Conservation (phyloP, 805 yeast genomes). For the Vanderwaltozyma tropicalis region DNA sequence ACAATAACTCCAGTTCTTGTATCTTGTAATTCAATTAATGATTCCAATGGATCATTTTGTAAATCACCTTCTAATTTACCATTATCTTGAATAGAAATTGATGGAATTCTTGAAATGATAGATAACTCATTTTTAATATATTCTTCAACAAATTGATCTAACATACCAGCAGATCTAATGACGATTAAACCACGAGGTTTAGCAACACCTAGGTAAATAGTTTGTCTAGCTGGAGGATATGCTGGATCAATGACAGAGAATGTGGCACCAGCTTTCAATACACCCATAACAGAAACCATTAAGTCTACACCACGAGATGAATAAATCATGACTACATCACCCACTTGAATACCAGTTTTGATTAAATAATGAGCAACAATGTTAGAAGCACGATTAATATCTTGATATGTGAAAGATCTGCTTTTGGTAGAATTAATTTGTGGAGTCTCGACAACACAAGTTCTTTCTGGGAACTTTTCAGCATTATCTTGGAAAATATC, state of each 20-base stretch:
- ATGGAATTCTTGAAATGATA: constrained; percentile 65
- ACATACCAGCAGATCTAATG: constrained; percentile 76
- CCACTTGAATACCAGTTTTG: constrained; percentile 69
- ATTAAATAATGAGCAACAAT: constrained; percentile 84
- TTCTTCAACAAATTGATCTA: constrained; percentile 68
- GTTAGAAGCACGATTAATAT: constrained; percentile 88
- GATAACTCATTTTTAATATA: constrained; percentile 65
- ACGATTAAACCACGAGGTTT: constrained; percentile 86
- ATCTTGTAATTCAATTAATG: constrained; percentile 37
- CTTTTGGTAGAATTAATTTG: constrained; percentile 43
- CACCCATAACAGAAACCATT: constrained; percentile 96
- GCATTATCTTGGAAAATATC: constrained; percentile 91
- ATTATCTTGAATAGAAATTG: constrained; percentile 64
- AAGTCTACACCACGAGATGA: constrained; percentile 96
- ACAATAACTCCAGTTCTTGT: constrained; percentile 78
- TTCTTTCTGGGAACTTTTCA: constrained; percentile 67
- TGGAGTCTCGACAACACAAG: constrained; percentile 89
- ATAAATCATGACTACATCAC: constrained; percentile 95
- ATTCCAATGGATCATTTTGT: constrained; percentile 39
- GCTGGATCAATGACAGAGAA: constrained; percentile 98
- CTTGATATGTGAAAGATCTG: constrained; percentile 71
- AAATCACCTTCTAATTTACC: constrained; percentile 57
- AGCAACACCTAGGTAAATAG: constrained; percentile 84
- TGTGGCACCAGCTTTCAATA: constrained; percentile 95
- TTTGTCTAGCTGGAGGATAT: constrained; percentile 97